Base-by-base conservation (phyloP, 805 yeast genomes). In the Starmerella etchellsii region DNA sequence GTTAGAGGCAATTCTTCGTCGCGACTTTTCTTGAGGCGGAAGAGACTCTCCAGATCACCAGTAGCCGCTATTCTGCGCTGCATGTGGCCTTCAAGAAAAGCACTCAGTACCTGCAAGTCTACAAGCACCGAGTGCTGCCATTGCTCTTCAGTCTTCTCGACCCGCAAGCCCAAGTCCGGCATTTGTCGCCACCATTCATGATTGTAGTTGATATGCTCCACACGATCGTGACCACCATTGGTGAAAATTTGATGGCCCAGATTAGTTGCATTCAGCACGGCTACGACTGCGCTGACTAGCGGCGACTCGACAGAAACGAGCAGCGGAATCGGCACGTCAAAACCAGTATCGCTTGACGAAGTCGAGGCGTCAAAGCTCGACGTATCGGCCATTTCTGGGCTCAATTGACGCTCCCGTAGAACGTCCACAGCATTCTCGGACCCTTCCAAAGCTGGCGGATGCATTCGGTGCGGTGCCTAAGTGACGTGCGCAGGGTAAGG, bases 151-250 rank as follows among this genome's bases (percentile, higher is more conserved):
- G 31, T 19, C 2, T 21, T 7, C 37, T 41, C 41, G 13, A 14
- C 10, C 14, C 40, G 16, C 16, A 13, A 6, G n/a, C 10, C 3
- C 3, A 20, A 9, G 3, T 31, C 15, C 2, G 40, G 26, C 28
- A 42, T 22, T 5, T 33, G 28, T 22, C 37, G 32, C 39, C 41
- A 47, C 48, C 51, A 44, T n/a, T 44, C 41, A 2, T 34, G 23
- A n/a, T 26, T 30, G 26, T 41, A 47, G 10, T 14, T 10, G 14
- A 47, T 16, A 4, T 31, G 32, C 11, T 15, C 25, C 4, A 37
- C 33, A 9, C 44, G 16, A 26, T 47, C 47, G 4, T 23, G 20
- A 15, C 48, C 48, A 13, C 31, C 9, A 29, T 47, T 47, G 11
- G 44, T 33, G 26, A 47, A 36, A 2, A 24, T 29, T 4, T 35